Conservation (phyloP, 495 filamentous ascomycete genomes). For the Neurospora sp. region DNA sequence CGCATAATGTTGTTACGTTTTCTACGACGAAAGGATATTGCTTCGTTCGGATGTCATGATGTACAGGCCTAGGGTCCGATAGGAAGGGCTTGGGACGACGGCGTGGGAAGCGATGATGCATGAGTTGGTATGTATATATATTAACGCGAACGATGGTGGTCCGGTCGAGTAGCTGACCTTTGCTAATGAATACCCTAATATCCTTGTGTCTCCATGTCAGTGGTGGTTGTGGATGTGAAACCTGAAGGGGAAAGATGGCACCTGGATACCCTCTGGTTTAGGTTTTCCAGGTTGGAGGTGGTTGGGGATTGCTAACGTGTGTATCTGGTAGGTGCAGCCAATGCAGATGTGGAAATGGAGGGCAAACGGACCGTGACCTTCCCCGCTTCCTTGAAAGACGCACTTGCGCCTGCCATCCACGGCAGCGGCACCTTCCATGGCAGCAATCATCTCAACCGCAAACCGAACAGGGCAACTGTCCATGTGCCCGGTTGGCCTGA, state of each 20-base stretch:
- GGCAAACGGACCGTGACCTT: background rate
- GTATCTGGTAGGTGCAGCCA: background rate
- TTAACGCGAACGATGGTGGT: background rate
- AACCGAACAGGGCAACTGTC: background rate
- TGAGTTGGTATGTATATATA: background rate
- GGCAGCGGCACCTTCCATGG: background rate
- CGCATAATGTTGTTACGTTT: background rate
- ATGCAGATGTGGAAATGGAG: background rate
- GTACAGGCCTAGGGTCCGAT: background rate
- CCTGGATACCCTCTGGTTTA: too few relatives aligned
- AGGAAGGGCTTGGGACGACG: background rate
- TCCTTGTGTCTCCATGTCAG: background rate
- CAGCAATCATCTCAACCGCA: background rate
- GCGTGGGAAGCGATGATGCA: too few relatives aligned
- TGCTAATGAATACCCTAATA: background rate
- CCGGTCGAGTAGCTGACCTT: background rate
- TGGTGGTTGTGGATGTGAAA: background rate
- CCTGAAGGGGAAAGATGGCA: too few relatives aligned
- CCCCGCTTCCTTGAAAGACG: background rate
- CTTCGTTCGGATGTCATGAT: background rate
- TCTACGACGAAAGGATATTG: background rate
- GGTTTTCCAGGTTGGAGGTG: too few relatives aligned
- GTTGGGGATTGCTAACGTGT: background rate
- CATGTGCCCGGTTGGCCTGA: background rate
- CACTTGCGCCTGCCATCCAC: background rate